These are phyloP conservation scores for Desmodesmus armatus DNA, from an alignment of 139 green algal genomes.

Conservation along the genomic window DNA sequence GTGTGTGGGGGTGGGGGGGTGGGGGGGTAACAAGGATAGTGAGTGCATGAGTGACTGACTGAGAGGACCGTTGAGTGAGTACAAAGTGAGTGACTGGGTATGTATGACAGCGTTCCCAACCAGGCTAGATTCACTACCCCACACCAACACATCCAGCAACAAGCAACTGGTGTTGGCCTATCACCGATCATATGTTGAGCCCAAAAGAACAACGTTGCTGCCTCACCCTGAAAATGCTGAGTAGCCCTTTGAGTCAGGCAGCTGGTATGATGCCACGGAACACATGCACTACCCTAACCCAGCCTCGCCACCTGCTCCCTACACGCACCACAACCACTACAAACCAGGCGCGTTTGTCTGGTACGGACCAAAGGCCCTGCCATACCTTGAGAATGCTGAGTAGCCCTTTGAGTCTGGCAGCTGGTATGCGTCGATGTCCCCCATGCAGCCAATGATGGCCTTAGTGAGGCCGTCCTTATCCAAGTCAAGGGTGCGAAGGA, in stretches of 20 bases:
- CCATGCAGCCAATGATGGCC: constrained; percentile 97
- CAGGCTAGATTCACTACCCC: too few relatives aligned
- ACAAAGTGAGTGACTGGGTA: too few relatives aligned
- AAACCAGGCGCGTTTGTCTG: too few relatives aligned
- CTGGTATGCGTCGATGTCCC: constrained; percentile 96
- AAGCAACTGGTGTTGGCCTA: too few relatives aligned
- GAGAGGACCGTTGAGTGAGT: too few relatives aligned
- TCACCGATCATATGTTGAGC: too few relatives aligned
- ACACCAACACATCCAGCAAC: too few relatives aligned
- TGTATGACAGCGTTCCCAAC: too few relatives aligned
- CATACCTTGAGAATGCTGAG: not conserved
- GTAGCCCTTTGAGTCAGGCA: constrained; percentile 90
- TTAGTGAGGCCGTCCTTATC: constrained; percentile 90
- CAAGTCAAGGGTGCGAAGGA: constrained; percentile 85
- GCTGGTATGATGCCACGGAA: constrained; percentile 95
- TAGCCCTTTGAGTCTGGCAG: constrained; percentile 91
- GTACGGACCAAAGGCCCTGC: not conserved
- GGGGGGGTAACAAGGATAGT: too few relatives aligned
- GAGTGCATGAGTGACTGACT: too few relatives aligned
- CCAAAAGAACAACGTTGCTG: not conserved
- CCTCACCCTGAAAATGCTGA: too few relatives aligned
- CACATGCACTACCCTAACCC: constrained; percentile 86
- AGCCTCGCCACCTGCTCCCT: not conserved
- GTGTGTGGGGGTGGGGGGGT: too few relatives aligned
- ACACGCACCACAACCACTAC: constrained; percentile 20